phyloP scores from a whole-genome alignment of 306 rosid genomes.

The Casuarina cunninghamiana region DNA sequence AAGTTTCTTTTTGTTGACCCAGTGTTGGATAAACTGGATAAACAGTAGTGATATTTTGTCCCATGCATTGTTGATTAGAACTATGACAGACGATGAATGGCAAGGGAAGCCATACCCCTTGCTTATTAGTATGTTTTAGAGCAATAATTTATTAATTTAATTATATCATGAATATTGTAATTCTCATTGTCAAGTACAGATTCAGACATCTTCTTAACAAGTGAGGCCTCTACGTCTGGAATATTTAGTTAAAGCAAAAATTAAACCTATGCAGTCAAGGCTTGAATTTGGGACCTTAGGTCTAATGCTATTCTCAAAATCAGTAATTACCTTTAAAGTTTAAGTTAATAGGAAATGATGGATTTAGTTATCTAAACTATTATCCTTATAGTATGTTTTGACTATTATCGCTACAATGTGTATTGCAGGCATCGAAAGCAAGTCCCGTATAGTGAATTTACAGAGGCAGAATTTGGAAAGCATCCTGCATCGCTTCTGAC shows the following conservation, averaged over 20 bases:
- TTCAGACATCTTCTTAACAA: too few species aligned
- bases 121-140: neutral
- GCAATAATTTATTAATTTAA: too few species aligned
- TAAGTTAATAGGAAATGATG: too few species aligned
- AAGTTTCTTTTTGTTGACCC: neutral
- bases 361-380: too few species aligned
- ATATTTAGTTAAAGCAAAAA: too few species aligned
- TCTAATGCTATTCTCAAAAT: too few species aligned
- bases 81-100: neutral
- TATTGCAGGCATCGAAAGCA: conserved; percentile 46
- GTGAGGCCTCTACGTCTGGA: too few species aligned
- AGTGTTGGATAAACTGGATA: neutral
- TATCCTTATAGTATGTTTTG: neutral
- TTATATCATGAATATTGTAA: too few species aligned
- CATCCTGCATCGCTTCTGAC: neutral
- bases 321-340: too few species aligned
- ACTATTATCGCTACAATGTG: neutral
- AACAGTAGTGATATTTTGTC: neutral
- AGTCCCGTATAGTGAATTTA: conserved; percentile 43
- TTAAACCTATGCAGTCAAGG: too few species aligned
- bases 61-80: neutral
- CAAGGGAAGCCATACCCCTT: neutral
- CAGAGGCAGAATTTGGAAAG: neutral
- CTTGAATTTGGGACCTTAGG: too few species aligned
- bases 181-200: too few species aligned